A percentile compares a stretch with the other conserved stretches of the same genome.
These are phyloP conservation scores for Talaromyces trachyspermus DNA, from an alignment of 495 filamentous ascomycete genomes.

Conservation along the genomic window DNA sequence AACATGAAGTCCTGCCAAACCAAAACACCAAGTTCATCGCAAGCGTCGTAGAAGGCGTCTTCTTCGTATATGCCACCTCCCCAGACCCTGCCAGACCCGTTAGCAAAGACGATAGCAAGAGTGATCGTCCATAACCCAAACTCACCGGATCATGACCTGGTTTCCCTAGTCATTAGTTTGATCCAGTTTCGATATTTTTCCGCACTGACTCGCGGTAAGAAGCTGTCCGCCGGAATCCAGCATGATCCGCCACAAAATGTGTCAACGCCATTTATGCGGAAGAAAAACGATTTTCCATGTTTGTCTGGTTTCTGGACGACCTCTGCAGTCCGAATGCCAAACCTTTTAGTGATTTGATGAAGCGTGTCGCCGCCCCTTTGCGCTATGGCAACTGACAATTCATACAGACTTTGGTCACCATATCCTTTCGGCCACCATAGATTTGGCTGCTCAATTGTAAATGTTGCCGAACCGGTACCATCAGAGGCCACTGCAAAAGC, in stretches of 20 bases:
- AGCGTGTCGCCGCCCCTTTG: slow-evolving; percentile 33
- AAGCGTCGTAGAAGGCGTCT: slow-evolving; percentile 52
- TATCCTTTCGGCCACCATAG: slow-evolving; percentile 80
- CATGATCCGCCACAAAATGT: slow-evolving; percentile 79
- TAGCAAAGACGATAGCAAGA: no score
- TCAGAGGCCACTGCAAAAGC: slow-evolving; percentile 36
- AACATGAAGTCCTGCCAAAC: slow-evolving; percentile 66
- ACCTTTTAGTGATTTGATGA: slow-evolving; percentile 51
- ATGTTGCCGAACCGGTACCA: slow-evolving; percentile 42
- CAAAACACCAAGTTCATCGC: slow-evolving; percentile 53
- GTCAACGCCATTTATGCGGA: slow-evolving; percentile 74
- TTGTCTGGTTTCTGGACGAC: slow-evolving; percentile 61
- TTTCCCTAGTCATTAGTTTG: slow-evolving; percentile 56
- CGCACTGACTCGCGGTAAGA: slow-evolving; percentile 57
- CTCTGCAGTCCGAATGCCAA: slow-evolving; percentile 67
- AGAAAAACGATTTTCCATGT: slow-evolving; percentile 75
- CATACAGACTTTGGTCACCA: slow-evolving; percentile 68
- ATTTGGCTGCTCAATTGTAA: slow-evolving; percentile 52
- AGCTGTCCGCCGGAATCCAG: slow-evolving; percentile 85
- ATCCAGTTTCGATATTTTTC: slow-evolving; percentile 70
- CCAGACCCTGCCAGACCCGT: slow-evolving; percentile 48
- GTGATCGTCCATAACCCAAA: no score
- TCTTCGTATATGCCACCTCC: slow-evolving; percentile 58
- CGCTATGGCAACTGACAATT: slow-evolving; percentile 50
- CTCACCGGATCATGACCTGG: slow-evolving; percentile 51